Conservation (phyloP, 148 eudicot species). For the Fagopyrum esculentum region DNA sequence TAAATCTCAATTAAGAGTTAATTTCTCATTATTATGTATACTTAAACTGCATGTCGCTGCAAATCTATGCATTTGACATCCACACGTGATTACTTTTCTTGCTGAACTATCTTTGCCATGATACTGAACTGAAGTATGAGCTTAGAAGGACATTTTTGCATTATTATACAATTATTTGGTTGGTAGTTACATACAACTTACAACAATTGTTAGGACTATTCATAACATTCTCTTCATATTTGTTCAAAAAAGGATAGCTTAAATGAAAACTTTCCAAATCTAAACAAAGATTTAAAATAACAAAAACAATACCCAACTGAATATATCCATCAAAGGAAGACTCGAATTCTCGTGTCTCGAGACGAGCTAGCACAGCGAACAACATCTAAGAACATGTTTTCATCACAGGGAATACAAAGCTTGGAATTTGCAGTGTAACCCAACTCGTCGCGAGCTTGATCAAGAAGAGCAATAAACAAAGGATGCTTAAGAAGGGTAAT, state of each 20-base stretch:
- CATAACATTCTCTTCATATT: constrained; percentile 2
- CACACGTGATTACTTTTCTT: neutral
- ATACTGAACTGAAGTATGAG: neutral
- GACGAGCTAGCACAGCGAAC: constrained; percentile 51
- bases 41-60: too few species aligned
- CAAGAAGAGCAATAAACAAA: constrained; percentile 63
- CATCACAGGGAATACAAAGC: constrained; percentile 79
- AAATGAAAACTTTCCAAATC: neutral
- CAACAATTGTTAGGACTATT: constrained; percentile 9
- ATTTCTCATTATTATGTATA: neutral
- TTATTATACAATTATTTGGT: constrained; percentile 7
- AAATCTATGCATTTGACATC: neutral
- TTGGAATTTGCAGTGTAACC: constrained; percentile 48
- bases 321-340: constrained; percentile 24
- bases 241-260: neutral
- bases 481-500: constrained; percentile 62
- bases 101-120: neutral
- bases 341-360: constrained; percentile 18
- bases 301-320: neutral
- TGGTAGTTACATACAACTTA: constrained; percentile 7
- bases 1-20: neutral
- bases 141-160: constrained; percentile 1
- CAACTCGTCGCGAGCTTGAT: constrained; percentile 69
- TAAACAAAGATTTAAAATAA: constrained; percentile 9
- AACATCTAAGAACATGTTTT: constrained; percentile 54